A percentile compares a stretch with the other conserved stretches of the same genome.
phyloP scores from a whole-genome alignment of 2,329 filamentous ascomycete species.

The Microdochium paspali region DNA sequence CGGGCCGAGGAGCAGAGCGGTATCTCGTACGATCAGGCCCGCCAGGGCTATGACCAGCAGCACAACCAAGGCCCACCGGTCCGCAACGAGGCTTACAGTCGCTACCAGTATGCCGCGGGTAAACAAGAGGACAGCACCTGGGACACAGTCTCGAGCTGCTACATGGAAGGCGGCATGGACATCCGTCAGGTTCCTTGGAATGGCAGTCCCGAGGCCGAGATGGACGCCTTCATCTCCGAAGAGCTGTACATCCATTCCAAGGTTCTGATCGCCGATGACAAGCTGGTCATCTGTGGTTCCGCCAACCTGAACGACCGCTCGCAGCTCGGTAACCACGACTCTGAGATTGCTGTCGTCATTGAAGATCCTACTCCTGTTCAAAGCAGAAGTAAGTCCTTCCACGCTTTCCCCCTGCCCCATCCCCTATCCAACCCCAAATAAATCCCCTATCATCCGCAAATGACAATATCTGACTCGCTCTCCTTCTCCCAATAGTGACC shows the following conservation, averaged over 20 bases:
- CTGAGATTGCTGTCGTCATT: constrained; percentile 82
- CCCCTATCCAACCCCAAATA: not conserved
- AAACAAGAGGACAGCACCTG: constrained; percentile 47
- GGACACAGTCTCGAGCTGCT: constrained; percentile 71
- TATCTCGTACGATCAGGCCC: constrained; percentile 57
- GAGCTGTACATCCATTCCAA: constrained; percentile 58
- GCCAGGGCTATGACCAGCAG: constrained; percentile 50
- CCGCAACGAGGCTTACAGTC: constrained; percentile 42
- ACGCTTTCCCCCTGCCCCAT: not conserved
- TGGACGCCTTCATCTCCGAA: constrained; percentile 53
- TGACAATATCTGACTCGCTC: not conserved
- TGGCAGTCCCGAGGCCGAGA: constrained; percentile 44
- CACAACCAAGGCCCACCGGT: not conserved
- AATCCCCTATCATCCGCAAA: not conserved
- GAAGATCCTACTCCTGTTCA: constrained; percentile 66
- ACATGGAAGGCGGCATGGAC: constrained; percentile 70
- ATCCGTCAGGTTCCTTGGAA: constrained; percentile 51
- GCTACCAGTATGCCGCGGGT: constrained; percentile 63
- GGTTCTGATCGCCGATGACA: constrained; percentile 73
- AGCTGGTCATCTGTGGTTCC: constrained; percentile 70
- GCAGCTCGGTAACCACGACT: constrained; percentile 77
- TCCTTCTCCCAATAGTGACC: constrained; percentile 44
- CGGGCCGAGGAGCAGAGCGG: constrained; percentile 53
- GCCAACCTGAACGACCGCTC: constrained; percentile 53
- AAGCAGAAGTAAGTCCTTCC: constrained; percentile 26